Evolutionary conservation across 1,284 basidiomycete species (phyloP).

Genomic region (Sphagnurus paluster): DNA sequence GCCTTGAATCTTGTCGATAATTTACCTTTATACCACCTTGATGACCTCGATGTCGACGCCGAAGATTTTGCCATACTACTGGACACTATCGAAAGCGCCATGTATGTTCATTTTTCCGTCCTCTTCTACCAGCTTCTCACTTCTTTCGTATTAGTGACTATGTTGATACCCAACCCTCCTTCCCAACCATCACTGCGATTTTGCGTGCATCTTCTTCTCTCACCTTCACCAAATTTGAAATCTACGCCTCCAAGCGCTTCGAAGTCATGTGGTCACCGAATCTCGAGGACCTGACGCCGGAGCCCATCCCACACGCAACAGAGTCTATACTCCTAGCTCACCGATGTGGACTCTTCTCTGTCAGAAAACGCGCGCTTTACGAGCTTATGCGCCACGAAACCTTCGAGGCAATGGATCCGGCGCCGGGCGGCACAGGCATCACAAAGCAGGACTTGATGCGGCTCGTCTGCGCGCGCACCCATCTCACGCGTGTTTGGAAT

Average conservation of each 20-base stretch:
- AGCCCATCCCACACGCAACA: constrained; percentile 15
- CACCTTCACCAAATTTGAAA: constrained; percentile 18
- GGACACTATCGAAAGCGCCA: constrained; percentile 20
- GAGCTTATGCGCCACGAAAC: constrained; percentile 22
- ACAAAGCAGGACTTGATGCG: constrained; percentile 5
- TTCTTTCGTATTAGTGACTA: constrained; percentile 11
- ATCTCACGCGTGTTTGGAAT: constrained; percentile 9
- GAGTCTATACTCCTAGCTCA: constrained; percentile 22
- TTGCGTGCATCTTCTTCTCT: constrained; percentile 22
- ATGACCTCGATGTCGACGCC: constrained; percentile 12
- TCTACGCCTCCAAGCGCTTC: constrained; percentile 17
- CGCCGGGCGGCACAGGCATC: background rate
- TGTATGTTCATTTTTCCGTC: constrained; percentile 16
- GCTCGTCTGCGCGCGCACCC: constrained; percentile 10
- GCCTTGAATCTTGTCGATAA: background rate
- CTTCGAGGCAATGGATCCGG: constrained; percentile 16
- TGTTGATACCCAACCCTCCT: constrained; percentile 16
- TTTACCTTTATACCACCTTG: constrained; percentile 12
- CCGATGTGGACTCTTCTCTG: constrained; percentile 13
- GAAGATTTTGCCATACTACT: constrained; percentile 23
- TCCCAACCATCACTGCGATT: constrained; percentile 18
- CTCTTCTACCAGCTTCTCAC: background rate
- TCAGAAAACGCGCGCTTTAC: constrained; percentile 25
- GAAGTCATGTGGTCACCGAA: constrained; percentile 20
- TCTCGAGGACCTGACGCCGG: constrained; percentile 17